Evolutionary conservation across 1,284 basidiomycete species (phyloP).

Genomic region (Ceratobasidium sp.): DNA sequence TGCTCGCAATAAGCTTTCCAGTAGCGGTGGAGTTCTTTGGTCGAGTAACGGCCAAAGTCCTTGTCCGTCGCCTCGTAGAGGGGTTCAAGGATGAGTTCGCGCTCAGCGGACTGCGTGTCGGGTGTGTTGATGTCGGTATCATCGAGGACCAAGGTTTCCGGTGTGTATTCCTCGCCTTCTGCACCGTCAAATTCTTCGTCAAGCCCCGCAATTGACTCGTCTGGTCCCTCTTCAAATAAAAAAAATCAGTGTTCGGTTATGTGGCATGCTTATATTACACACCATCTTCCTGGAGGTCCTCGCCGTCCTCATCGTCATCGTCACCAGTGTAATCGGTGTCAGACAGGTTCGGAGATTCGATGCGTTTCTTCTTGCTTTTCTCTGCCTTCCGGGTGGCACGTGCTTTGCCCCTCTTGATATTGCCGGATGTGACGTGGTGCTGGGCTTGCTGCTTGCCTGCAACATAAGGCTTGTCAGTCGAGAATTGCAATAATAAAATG

Average conservation of each 20-base stretch:
- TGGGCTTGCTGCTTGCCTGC: background rate
- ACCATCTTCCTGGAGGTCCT: background rate
- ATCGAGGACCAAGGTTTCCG: background rate
- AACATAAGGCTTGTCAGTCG: background rate
- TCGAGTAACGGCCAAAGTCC: background rate
- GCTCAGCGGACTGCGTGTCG: background rate
- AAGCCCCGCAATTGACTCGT: background rate
- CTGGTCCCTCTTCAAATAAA: background rate
- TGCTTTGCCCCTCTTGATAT: background rate
- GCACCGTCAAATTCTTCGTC: background rate
- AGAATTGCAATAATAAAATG: background rate
- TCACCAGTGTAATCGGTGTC: background rate
- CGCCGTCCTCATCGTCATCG: background rate
- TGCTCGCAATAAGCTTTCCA: background rate
- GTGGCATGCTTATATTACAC: background rate
- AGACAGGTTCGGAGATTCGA: background rate
- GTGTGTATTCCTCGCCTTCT: background rate
- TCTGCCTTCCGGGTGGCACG: background rate
- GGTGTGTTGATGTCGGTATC: background rate
- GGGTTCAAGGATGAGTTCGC: background rate
- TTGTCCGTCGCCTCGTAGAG: conserved; percentile 2
- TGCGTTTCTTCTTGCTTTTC: background rate
- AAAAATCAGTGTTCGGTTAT: background rate
- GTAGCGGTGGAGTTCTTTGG: background rate
- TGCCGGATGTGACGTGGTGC: background rate